A percentile compares a stretch with the other conserved stretches of the same genome.
Evolutionary conservation across 1,284 basidiomycete species (phyloP).

Genomic region (Exobasidium rhododendri): DNA sequence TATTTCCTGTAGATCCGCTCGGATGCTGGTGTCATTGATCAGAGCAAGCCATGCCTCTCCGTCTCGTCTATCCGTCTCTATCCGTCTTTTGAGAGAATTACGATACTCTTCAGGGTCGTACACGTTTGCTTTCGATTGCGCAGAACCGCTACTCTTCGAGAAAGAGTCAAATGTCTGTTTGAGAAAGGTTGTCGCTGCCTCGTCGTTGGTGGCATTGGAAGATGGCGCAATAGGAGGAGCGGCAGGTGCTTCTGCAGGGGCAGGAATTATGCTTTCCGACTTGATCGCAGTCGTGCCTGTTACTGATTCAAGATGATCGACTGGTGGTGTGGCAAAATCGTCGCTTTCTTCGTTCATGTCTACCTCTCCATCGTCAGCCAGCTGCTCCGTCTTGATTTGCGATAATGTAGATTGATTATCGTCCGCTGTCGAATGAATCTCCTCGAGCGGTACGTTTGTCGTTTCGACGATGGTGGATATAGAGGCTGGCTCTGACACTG

Average conservation of each 20-base stretch:
- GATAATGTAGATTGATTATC: neutral
- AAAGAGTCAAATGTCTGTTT: neutral
- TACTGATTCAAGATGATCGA: neutral
- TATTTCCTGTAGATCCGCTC: constrained; percentile 67
- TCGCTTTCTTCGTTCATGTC: neutral
- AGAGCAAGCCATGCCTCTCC: constrained; percentile 69
- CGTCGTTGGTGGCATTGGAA: too few species aligned
- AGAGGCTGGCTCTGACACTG: neutral
- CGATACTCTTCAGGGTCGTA: neutral
- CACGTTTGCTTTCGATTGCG: neutral
- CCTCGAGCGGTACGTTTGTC: neutral
- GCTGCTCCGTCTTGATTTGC: too few species aligned
- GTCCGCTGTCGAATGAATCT: neutral
- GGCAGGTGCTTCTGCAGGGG: neutral
- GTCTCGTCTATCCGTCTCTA: constrained; percentile 63
- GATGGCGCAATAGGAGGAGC: too few species aligned
- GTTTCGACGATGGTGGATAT: too few species aligned
- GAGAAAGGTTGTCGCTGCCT: neutral
- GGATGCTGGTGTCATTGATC: constrained; percentile 66
- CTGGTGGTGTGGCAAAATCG: neutral
- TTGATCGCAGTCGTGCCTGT: too few species aligned
- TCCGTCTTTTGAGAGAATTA: constrained; percentile 19
- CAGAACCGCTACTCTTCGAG: neutral
- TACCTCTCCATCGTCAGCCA: neutral
- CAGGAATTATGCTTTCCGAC: neutral